These are phyloP conservation scores for Ceratocystis colombiana DNA, from an alignment of 2,329 filamentous ascomycete genomes.

Conservation along the genomic window DNA sequence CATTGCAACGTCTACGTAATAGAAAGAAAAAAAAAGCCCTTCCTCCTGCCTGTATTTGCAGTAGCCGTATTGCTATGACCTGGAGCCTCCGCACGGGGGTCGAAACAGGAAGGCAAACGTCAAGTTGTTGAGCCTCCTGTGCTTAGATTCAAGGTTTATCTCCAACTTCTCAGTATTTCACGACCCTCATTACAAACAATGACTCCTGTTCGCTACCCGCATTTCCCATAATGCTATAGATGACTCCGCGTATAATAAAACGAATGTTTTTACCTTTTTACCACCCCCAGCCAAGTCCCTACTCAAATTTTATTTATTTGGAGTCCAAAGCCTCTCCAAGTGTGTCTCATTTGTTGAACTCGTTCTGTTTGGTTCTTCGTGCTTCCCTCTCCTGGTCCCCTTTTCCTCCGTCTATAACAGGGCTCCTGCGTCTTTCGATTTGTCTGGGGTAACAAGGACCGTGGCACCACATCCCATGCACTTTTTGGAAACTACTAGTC, in stretches of 20 bases:
- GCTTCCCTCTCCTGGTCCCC: not conserved
- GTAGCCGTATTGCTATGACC: not conserved
- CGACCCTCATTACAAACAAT: no score
- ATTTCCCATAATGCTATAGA: not conserved
- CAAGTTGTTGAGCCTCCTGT: not conserved
- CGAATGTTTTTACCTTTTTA: not conserved
- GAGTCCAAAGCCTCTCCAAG: not conserved
- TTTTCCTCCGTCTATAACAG: constrained; percentile 4
- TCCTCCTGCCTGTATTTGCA: not conserved
- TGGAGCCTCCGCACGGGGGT: not conserved
- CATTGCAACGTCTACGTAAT: not conserved
- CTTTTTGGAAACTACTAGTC: constrained; percentile 16
- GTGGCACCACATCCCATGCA: constrained; percentile 21
- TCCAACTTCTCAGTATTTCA: not conserved
- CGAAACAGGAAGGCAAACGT: not conserved
- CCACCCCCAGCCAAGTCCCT: no score
- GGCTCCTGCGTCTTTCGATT: not conserved
- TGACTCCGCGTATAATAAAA: not conserved
- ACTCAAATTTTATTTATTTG: not conserved
- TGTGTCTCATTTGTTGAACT: not conserved
- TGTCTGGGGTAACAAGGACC: constrained; percentile 21
- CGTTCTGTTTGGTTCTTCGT: constrained; percentile 8
- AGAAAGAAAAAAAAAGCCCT: not conserved
- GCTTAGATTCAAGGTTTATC: not conserved
- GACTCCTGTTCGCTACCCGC: not conserved